Evolutionary conservation across 169 alveolate genomes (phyloP), one percentile per base, ranked within the genome.

Genomic region (Plasmodium vivax): DNA sequence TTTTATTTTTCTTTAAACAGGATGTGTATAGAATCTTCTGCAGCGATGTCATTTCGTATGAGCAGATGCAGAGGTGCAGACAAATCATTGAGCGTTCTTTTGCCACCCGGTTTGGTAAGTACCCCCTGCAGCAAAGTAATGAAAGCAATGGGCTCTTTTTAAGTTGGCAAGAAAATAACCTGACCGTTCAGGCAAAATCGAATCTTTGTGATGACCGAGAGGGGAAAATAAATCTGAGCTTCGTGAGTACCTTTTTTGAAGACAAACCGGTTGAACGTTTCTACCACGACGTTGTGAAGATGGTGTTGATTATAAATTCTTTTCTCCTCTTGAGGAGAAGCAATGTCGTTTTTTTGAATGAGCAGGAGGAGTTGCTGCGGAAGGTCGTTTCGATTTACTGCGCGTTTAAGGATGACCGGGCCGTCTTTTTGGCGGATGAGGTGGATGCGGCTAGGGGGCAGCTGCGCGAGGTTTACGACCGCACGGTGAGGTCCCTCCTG

Each of bases 21-120:
- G 93, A 87, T 51, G 4, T 87, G 41, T 51, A 34, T 54, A 62
- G 93, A 0, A 87, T 77, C 30, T 77, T 87, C 41, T 87, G 93
- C 19, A 51, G 45, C 9, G 72, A 51, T 14, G 47, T 47, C 12
- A 34, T 71, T 32, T 51, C 62, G 5, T 68, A 87, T 77, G 51
- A 56, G 1, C 71, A 87, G 14, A 47, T 12, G 36, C 30, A 23
- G 16, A 41, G 54, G n/a, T 87, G 43, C 19, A 41, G 6, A 19
- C 14, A 75, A 27, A 87, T 87, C 16, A 54, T 87, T 51, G 82
- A 77, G 32, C 32, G 27, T 0, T 54, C 41, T 1, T 51, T 87
- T 47, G 36, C 47, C n/a, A 77, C 47, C 0, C 71, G 41, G 14
- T 87, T 87, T 87, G 14, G 16, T 2, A 87, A 87, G 54, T 79